Evolutionary conservation across 208 protist genomes (phyloP).

Genomic region (Porcisia hertigi): DNA sequence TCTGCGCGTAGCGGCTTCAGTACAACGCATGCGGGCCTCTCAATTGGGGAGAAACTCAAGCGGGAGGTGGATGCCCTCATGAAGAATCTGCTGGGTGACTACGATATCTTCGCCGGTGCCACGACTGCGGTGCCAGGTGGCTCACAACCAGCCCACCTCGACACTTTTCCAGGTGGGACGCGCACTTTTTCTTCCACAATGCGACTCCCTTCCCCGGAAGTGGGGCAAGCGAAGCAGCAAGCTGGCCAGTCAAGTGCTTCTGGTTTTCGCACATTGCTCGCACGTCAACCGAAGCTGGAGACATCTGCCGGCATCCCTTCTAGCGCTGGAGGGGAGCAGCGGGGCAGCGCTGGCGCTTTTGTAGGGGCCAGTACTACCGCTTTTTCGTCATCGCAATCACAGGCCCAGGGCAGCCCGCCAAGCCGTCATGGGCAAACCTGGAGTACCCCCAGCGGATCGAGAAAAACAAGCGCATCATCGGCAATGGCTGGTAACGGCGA

Average conservation of each 20-base stretch:
- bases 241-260: neutral
- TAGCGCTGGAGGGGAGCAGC: neutral
- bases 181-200: constrained; percentile 3
- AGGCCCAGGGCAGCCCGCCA: neutral
- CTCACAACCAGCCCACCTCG: constrained; percentile 15
- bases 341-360: neutral
- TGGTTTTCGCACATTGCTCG: neutral
- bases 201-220: neutral
- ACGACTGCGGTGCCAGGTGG: neutral
- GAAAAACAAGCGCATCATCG: constrained; percentile 5
- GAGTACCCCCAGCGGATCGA: constrained; percentile 4
- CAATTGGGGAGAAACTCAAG: constrained; percentile 35
- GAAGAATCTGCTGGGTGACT: constrained; percentile 29
- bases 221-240: neutral
- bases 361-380: neutral
- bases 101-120: constrained; percentile 11
- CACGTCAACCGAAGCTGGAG: neutral
- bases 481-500: constrained; percentile 2
- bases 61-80: constrained; percentile 46
- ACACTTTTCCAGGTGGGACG: constrained; percentile 17
- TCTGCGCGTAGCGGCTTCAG: constrained; percentile 1
- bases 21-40: neutral
- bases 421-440: constrained; percentile 12
- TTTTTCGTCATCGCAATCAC: neutral
- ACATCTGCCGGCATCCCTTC: too few relatives aligned